A percentile compares a stretch with the other conserved stretches of the same genome.
Conservation (phyloP, 176 grass and related monocot genomes). For the Triticum aestivum region DNA sequence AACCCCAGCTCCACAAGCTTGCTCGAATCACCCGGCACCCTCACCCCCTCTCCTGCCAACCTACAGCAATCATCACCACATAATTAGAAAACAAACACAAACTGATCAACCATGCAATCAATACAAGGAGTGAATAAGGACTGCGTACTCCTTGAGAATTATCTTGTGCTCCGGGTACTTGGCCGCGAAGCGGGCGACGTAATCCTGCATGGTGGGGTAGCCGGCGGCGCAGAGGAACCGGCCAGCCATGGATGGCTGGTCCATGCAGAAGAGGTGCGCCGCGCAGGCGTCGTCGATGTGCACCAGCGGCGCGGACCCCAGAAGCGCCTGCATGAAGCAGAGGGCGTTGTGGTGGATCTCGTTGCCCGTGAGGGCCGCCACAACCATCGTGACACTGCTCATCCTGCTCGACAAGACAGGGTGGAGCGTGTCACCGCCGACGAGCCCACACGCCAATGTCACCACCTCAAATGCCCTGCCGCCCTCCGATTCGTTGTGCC, state of each 20-base stretch:
- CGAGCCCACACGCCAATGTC: conserved; percentile 30
- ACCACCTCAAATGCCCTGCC: conserved; percentile 37
- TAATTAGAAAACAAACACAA: background rate
- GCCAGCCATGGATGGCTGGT: conserved; percentile 46
- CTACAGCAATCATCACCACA: conserved; percentile 1
- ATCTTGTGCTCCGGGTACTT: conserved; percentile 43
- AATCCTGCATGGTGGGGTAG: conserved; percentile 39
- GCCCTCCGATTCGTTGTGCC: conserved; percentile 29
- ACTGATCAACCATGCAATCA: background rate
- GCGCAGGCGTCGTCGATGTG: conserved; percentile 64
- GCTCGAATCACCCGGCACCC: conserved; percentile 26
- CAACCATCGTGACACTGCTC: conserved; percentile 7
- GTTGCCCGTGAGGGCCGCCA: conserved; percentile 44
- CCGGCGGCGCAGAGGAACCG: conserved; percentile 53
- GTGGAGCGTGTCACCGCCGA: conserved; percentile 56
- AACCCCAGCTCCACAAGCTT: conserved; percentile 64
- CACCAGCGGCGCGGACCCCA: conserved; percentile 51
- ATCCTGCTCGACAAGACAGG: background rate
- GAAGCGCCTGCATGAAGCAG: conserved; percentile 47
- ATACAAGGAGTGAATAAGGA: accelerated
- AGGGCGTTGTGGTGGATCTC: conserved; percentile 5
- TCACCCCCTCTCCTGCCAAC: conserved; percentile 33
- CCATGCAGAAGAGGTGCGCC: conserved; percentile 68
- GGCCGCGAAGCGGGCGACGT: conserved; percentile 25
- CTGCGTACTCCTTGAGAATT: conserved; percentile 45